Evolutionary conservation across 2,329 filamentous ascomycete genomes (phyloP), one percentile per base, ranked within the genome.

Genomic region (Aquanectria penicillioides): DNA sequence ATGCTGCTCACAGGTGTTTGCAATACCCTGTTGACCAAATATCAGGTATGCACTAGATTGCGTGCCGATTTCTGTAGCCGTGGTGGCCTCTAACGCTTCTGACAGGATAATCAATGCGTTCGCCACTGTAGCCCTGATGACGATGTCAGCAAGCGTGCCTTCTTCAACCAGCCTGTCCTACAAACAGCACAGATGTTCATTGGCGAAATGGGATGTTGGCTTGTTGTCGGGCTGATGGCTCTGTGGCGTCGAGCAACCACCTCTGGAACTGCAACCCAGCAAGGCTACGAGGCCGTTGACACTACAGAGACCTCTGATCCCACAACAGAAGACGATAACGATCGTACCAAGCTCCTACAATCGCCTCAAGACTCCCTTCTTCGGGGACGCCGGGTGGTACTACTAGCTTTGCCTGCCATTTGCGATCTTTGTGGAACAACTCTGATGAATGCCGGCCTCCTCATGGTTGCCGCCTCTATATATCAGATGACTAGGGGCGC

Each of bases 401-500:
- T 98, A 25, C 85, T 99, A 51, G 89, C 93, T 7, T 80, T 97
- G 10, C 95, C 95, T 1, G 92, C 95, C 36, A 90, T 93, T 72
- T 97, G 94, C 78, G 95, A 99, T 74, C 97, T 98, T 64, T 88
- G 91, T 20, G 95, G 93, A 43, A 99, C 95, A 5, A 99, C 95
- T 4, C 85, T 98, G 53, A 98, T 99, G 94, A 99, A 99, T 72
- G 91, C 93, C 5, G 95, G 95, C 4, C 83, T 99, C 66, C 83
- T 98, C 44, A 94, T 98, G 73, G 94, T 98, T 20, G 95, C 92
- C 11, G 93, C 95, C 2, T 96, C 92, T 60, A 97, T 99, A 71
- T 99, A 97, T 78, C 95, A 99, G 79, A 99, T 99, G 95, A 98
- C 94, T 1, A 85, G 95, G 58, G 95, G 95, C 8, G 95, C 95